These are phyloP conservation scores for Cinnamomum micranthum DNA, from an alignment of 164 flowering plant genomes.

Conservation along the genomic window DNA sequence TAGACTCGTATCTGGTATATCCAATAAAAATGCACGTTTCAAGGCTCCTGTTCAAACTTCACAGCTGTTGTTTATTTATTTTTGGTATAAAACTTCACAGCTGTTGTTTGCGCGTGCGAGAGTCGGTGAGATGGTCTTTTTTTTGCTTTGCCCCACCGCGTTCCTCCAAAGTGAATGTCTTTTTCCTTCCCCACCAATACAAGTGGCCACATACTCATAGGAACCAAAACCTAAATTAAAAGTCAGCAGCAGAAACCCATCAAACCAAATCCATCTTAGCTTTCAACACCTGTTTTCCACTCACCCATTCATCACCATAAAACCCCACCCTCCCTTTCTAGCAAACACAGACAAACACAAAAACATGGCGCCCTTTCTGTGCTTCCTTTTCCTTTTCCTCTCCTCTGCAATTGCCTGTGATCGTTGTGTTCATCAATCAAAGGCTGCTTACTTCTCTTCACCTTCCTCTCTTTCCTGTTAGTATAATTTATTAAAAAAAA, in stretches of 20 bases:
- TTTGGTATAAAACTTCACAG: conserved; percentile 7
- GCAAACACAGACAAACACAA: not conserved
- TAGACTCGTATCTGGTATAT: too few relatives aligned
- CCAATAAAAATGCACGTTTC: too few relatives aligned
- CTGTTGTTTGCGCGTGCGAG: conserved; percentile 11
- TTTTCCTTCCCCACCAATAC: conserved; percentile 6
- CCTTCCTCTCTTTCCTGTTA: conserved; percentile 42
- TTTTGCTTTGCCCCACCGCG: conserved; percentile 11
- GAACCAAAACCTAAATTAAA: not conserved
- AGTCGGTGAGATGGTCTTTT: conserved; percentile 16
- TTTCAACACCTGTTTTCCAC: conserved; percentile 16
- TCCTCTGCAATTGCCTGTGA: conserved; percentile 69
- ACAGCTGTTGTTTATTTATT: conserved; percentile 13
- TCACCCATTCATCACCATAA: conserved; percentile 3
- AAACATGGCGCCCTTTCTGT: conserved; percentile 34
- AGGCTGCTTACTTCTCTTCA: conserved; percentile 54
- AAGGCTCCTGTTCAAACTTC: not conserved
- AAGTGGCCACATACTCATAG: not conserved
- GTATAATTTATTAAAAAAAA: too few relatives aligned
- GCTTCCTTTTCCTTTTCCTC: conserved; percentile 30
- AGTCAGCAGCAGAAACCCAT: not conserved
- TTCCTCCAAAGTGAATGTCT: conserved; percentile 11
- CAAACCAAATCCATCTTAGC: not conserved
- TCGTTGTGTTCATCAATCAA: conserved; percentile 66
- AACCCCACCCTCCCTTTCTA: not conserved